phyloP scores from a whole-genome alignment of 768 basidiomycete species.

The Psilocybe sp. region DNA sequence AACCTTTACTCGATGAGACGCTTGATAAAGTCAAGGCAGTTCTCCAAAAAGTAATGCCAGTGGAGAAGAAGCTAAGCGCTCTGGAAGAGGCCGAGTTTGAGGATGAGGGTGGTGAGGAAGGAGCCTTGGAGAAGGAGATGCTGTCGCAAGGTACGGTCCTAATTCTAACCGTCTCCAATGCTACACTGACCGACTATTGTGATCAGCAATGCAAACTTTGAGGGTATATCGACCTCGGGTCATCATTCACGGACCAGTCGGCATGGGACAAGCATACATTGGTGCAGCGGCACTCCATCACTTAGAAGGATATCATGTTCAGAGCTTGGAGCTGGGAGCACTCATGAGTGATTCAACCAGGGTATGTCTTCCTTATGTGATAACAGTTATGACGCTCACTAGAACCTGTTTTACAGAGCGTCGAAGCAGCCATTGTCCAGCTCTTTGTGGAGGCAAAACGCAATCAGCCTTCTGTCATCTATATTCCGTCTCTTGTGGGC shows the following conservation, averaged over 20 bases:
- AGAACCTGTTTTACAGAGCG: slow-evolving; percentile 47
- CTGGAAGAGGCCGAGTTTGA: slow-evolving; percentile 96
- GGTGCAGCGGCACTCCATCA: slow-evolving; percentile 91
- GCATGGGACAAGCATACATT: slow-evolving; percentile 91
- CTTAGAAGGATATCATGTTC: slow-evolving; percentile 93
- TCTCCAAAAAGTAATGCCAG: slow-evolving; percentile 74
- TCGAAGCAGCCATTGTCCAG: slow-evolving; percentile 92
- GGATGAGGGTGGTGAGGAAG: slow-evolving; percentile 68
- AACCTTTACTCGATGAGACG: slow-evolving; percentile 66
- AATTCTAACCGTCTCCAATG: background rate
- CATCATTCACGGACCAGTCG: slow-evolving; percentile 72
- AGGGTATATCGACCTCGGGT: slow-evolving; percentile 89
- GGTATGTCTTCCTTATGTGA: slow-evolving; percentile 42
- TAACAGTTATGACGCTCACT: background rate
- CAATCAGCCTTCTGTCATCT: slow-evolving; percentile 93
- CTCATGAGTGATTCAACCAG: slow-evolving; percentile 87
- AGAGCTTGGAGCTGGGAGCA: slow-evolving; percentile 87
- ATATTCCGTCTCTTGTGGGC: slow-evolving; percentile 83
- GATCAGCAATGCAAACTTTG: slow-evolving; percentile 83
- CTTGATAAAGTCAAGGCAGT: slow-evolving; percentile 71
- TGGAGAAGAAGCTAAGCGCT: slow-evolving; percentile 76
- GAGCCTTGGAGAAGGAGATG: slow-evolving; percentile 86
- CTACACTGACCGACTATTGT: slow-evolving; percentile 6
- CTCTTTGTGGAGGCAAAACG: slow-evolving; percentile 96
- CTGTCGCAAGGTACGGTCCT: slow-evolving; percentile 71